Evolutionary conservation across 1,284 basidiomycete species (phyloP).

Genomic region (Rhodotorula glutinis): DNA sequence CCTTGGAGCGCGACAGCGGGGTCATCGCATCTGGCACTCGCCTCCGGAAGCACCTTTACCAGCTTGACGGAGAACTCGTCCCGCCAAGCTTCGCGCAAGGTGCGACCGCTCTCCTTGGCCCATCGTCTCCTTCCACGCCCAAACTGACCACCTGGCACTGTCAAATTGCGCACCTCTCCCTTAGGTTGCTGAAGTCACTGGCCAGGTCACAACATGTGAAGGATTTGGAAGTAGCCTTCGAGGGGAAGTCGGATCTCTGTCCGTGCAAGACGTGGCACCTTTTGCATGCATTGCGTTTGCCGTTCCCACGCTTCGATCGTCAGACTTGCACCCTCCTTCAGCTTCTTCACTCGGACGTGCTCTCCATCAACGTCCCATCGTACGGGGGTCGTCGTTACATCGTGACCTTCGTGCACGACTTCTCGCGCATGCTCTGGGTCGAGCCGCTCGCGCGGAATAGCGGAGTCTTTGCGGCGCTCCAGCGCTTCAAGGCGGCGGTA

Average conservation of each 20-base stretch:
- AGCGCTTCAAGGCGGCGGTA: constrained; percentile 44
- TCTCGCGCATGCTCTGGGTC: constrained; percentile 39
- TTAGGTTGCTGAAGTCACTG: not conserved
- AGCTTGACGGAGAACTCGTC: not conserved
- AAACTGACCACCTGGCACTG: constrained; percentile 7
- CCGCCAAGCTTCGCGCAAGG: not conserved
- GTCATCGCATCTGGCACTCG: not conserved
- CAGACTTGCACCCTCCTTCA: constrained; percentile 3
- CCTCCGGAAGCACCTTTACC: not conserved
- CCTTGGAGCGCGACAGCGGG: not conserved
- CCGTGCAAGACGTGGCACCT: constrained; percentile 1
- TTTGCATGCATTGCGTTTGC: not conserved
- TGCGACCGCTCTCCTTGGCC: constrained; percentile 5
- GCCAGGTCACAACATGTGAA: not conserved
- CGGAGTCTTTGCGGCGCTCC: constrained; percentile 46
- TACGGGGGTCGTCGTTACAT: constrained; percentile 46
- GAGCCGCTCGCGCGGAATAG: constrained; percentile 47
- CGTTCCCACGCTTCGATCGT: constrained; percentile 13
- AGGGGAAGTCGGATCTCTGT: not conserved
- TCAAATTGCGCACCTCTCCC: constrained; percentile 1
- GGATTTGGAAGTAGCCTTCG: not conserved
- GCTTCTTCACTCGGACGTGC: constrained; percentile 49
- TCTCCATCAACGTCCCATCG: constrained; percentile 46
- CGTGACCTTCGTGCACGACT: constrained; percentile 49
- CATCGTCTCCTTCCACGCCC: not conserved